Conservation (phyloP, 2,329 filamentous ascomycete genomes). For the Juglanconis sp. region DNA sequence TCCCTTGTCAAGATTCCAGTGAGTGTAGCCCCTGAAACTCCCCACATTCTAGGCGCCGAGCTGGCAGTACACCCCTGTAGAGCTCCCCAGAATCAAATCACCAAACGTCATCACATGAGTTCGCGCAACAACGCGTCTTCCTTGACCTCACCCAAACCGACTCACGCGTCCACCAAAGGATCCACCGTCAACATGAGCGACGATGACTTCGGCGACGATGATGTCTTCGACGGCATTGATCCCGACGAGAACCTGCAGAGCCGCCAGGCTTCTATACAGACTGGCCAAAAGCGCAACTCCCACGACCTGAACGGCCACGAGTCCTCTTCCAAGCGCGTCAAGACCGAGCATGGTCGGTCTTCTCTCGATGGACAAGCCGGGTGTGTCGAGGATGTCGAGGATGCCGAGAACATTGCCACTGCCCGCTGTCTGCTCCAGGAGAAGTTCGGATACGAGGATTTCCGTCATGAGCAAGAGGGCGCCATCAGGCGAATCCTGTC, state of each 20-base stretch:
- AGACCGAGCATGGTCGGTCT: background rate
- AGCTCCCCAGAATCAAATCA: background rate
- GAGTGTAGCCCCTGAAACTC: too few species aligned
- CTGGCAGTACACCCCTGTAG: too few species aligned
- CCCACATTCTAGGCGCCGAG: too few species aligned
- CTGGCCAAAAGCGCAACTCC: background rate
- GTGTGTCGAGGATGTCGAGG: background rate
- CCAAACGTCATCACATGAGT: background rate
- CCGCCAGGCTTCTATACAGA: conserved; percentile 10
- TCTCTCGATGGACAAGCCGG: background rate
- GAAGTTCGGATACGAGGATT: conserved; percentile 37
- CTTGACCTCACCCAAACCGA: background rate
- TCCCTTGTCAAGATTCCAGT: too few species aligned
- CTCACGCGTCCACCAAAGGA: background rate
- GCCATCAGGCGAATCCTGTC: conserved; percentile 36
- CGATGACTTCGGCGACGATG: conserved; percentile 31
- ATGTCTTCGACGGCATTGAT: conserved; percentile 29
- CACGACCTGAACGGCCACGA: background rate
- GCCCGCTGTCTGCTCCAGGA: conserved; percentile 31
- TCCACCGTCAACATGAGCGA: conserved; percentile 6
- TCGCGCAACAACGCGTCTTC: background rate
- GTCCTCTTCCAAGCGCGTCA: background rate
- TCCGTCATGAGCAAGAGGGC: conserved; percentile 43
- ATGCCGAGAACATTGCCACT: conserved; percentile 11
- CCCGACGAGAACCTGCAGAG: conserved; percentile 9